Evolutionary conservation across 2,329 filamentous ascomycete species (phyloP).

Genomic region (Cryphonectria japonica): DNA sequence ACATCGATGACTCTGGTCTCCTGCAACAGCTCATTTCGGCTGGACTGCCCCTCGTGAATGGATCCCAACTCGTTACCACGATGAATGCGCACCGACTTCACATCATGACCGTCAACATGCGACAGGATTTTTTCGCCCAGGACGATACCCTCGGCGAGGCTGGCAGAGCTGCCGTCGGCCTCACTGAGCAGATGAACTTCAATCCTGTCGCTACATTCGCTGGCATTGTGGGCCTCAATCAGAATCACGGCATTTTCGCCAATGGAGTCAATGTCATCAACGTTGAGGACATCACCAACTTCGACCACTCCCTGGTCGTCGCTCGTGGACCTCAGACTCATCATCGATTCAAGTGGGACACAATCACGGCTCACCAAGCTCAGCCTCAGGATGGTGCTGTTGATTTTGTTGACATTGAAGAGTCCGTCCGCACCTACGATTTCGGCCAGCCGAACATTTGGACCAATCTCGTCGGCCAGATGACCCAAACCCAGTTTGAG

Average conservation of each 20-base stretch:
- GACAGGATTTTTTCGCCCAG: background rate
- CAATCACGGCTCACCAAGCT: conserved; percentile 11
- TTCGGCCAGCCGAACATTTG: conserved; percentile 15
- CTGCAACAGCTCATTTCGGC: conserved; percentile 6
- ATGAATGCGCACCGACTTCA: conserved; percentile 11
- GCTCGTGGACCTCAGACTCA: background rate
- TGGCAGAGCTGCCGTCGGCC: background rate
- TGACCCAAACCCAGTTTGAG: background rate
- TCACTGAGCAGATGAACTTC: background rate
- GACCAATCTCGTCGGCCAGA: conserved; percentile 14
- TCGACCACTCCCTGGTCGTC: background rate
- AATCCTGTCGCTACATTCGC: conserved; percentile 8
- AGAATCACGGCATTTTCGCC: background rate
- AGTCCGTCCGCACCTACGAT: background rate
- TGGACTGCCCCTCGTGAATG: conserved; percentile 11
- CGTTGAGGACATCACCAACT: background rate
- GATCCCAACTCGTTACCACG: conserved; percentile 1
- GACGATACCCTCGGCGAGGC: background rate
- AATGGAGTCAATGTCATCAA: conserved; percentile 15
- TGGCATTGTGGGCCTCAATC: background rate
- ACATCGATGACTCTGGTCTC: conserved; percentile 21
- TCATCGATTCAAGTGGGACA: conserved; percentile 10
- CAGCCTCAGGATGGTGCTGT: background rate
- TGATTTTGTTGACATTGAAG: background rate
- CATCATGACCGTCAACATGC: conserved; percentile 10